Percentiles rank a stretch among this genome's conserved stretches.
Evolutionary conservation across 2,329 filamentous ascomycete species (phyloP).

Genomic region (Penicillium frequentans): DNA sequence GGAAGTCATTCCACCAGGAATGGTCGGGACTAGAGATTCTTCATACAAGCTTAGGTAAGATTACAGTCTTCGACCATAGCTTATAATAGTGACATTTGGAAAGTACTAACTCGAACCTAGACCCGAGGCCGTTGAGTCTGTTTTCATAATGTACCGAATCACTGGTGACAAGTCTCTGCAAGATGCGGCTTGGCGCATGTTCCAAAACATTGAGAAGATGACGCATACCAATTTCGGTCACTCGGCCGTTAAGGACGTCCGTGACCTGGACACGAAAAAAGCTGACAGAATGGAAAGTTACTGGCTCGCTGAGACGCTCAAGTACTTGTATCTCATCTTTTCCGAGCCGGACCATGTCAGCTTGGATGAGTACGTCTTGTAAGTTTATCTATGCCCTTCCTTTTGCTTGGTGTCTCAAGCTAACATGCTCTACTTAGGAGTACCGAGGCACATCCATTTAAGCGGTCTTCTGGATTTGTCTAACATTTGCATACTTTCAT

Average conservation of each 20-base stretch:
- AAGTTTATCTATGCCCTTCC: conserved; percentile 16
- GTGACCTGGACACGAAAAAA: conserved; percentile 26
- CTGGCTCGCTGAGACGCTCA: conserved; percentile 48
- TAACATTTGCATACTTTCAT: not conserved
- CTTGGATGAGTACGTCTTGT: conserved; percentile 47
- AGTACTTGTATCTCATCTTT: conserved; percentile 49
- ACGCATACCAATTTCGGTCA: conserved; percentile 46
- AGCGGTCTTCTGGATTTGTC: conserved; percentile 16
- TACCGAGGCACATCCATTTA: conserved; percentile 44
- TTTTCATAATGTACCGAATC: conserved; percentile 61
- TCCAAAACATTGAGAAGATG: conserved; percentile 46
- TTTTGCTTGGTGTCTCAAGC: not conserved
- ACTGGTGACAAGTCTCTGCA: conserved; percentile 53
- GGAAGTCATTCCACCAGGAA: conserved; percentile 27
- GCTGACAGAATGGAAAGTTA: conserved; percentile 47
- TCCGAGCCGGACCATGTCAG: conserved; percentile 41
- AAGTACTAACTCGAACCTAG: conserved; percentile 18
- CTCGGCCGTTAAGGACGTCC: conserved; percentile 46
- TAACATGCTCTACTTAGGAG: conserved; percentile 28
- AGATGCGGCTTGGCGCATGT: conserved; percentile 53
- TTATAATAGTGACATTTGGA: not conserved
- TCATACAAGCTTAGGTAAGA: conserved; percentile 34
- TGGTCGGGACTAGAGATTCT: conserved; percentile 26
- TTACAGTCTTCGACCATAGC: not conserved
- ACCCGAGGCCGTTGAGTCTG: conserved; percentile 61